These are phyloP conservation scores for Candida ponderosae DNA, from an alignment of 805 yeast species.

Conservation along the genomic window DNA sequence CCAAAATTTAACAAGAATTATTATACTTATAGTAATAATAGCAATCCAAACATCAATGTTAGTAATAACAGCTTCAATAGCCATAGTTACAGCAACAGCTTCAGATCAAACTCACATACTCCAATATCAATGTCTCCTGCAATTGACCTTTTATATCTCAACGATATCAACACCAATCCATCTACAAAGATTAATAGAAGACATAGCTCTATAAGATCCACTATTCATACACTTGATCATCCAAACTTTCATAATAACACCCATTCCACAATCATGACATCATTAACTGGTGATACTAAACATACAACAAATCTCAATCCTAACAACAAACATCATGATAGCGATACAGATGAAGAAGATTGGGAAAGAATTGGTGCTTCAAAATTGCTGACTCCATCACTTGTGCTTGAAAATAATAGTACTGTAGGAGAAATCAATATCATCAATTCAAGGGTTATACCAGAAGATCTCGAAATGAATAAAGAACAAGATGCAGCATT, in stretches of 20 bases:
- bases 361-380: constrained; percentile 90
- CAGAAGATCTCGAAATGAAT: too few species aligned
- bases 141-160: constrained; percentile 10
- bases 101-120: constrained; percentile 27
- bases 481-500: constrained; percentile 51
- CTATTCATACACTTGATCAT: constrained; percentile 10
- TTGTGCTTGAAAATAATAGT: constrained; percentile 7
- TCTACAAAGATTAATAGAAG: constrained; percentile 9
- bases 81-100: constrained; percentile 11
- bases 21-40: not conserved
- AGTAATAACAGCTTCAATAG: not conserved
- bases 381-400: constrained; percentile 25
- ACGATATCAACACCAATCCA: not conserved
- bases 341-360: constrained; percentile 89
- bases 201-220: constrained; percentile 30
- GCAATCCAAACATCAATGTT: constrained; percentile 1
- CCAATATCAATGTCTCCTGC: constrained; percentile 24
- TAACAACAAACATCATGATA: constrained; percentile 11
- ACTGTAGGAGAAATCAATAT: constrained; percentile 2
- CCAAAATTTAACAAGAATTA: constrained; percentile 8
- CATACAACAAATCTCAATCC: constrained; percentile 25
- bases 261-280: constrained; percentile 28
- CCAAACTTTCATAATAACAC: constrained; percentile 30
- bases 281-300: constrained; percentile 11
- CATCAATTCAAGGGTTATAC: constrained; percentile 3